Conservation (phyloP, 331 rosid species). For the Pyrus hybrid region DNA sequence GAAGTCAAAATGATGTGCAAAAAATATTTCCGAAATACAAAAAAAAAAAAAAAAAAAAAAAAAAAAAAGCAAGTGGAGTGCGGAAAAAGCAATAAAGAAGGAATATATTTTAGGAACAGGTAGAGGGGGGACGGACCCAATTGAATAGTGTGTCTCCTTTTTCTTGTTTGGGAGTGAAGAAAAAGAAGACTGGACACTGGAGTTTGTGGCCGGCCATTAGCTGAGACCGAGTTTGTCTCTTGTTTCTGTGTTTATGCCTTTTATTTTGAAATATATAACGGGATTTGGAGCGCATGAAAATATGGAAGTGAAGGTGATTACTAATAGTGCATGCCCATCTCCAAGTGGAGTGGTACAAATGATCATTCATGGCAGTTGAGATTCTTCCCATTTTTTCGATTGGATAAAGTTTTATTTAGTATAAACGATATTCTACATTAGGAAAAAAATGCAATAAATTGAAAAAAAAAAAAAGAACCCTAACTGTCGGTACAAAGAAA, state of each 20-base stretch:
- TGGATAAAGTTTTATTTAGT: too few relatives aligned
- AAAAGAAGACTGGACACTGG: constrained; percentile 7
- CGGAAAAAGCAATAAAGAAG: constrained; percentile 17
- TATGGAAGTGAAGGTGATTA: neutral
- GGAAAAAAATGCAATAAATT: too few relatives aligned
- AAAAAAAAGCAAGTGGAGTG: constrained; percentile 5
- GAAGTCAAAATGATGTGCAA: too few relatives aligned
- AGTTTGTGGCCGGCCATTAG: constrained; percentile 12
- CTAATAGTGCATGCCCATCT: neutral
- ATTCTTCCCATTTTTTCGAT: neutral
- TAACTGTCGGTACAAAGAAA: too few relatives aligned
- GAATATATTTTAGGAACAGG: neutral
- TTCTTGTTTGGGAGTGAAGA: constrained; percentile 32
- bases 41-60: neutral
- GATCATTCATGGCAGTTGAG: neutral
- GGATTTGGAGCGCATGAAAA: constrained; percentile 1
- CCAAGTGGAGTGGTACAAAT: constrained; percentile 1
- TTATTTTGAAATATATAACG: constrained; percentile 7
- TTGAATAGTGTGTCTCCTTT: constrained; percentile 11
- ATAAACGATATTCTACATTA: too few relatives aligned
- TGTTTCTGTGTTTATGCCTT: neutral
- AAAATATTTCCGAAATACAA: too few relatives aligned
- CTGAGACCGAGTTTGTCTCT: constrained; percentile 17
- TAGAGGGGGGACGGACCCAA: constrained; percentile 16
- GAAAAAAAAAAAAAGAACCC: too few relatives aligned